Evolutionary conservation across 306 rosid species (phyloP), one percentile per base, ranked within the genome.

Genomic region (Pueraria montana): DNA sequence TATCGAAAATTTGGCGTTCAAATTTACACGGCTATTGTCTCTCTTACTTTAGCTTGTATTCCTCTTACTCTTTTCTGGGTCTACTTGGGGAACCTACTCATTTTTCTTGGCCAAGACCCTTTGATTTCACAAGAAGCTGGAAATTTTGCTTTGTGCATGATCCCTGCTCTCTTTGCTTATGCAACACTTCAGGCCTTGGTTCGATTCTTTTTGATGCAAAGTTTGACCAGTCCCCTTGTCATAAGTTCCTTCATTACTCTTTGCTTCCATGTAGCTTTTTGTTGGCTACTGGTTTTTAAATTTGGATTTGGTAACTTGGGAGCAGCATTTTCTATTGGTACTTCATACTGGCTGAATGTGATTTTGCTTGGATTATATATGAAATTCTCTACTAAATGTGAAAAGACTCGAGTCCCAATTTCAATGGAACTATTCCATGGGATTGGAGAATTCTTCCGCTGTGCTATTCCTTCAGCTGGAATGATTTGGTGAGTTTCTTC

Each of bases 341-440:
- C 88, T 68, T 91, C 98, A 14, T 90, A 95, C 75, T 95, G 98
- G 98, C 30, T 95, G 48, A 95, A 92, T 87, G 97, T 87, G 72
- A 61, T 88, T 84, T 77, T 92, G 4, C 95, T 95, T 8, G 80
- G 69, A 40, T 56, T 87, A 2, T 91, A 89, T 73, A 87, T 91
- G 89, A 87, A 46, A 64, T 91, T 69, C 83, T 90, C 94, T 68
- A 0, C 84, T 75, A 21, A 87, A 0, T 87, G 92, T 59, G 87
- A 77, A 26, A 88, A 61, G 20, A 91, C 94, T 8, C 84, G 89
- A 13, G 82, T 59, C 79, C 86, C 89, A 14, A 81, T 93, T 83
- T 87, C 97, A 1, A 85, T 81, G 83, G 93, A 93, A 84, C 10
- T 89, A 17, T 86, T 93, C 77, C 78, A 18, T 55, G 96, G 97